Evolutionary conservation across 108 stramenopile genomes (phyloP), one percentile per base, ranked within the genome.

Genomic region (Aurantiochytrium sp.): DNA sequence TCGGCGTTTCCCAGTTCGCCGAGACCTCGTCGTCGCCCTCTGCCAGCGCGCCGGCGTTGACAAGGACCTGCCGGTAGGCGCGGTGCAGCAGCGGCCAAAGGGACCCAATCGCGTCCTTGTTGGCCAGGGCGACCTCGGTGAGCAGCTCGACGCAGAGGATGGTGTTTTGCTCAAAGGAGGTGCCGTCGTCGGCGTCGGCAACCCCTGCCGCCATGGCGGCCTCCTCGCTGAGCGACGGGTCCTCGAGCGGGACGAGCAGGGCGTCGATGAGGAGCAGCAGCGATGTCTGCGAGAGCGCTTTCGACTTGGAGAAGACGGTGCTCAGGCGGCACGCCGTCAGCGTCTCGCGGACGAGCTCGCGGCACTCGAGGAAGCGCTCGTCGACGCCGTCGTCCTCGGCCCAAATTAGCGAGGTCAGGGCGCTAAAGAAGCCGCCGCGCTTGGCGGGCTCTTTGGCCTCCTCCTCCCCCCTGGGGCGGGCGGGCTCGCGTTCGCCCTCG

Each of bases 381-480:
- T 81, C 73, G 6, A 81, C 24, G n/a, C 27, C 73, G 12, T 81
- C 73, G 19, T 81, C 73, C 30, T 81, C 73, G 45, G 73, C 8
- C 73, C 73, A 81, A 81, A 81, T 81, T 6, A 81, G 45, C 2
- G 73, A 81, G 45, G 73, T 81, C 36, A 81, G 45, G 17, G 73
- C 45, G 45, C 73, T 81, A 30, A 81, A 81, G 39, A 81, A 81
- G 27, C 73, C 73, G 30, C 73, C 73, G n/a, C 73, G 42, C 32
- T 34, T 65, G 27, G 59, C 10, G 1, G 59, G 8, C 10, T 34
- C 32, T 65, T 65, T 65, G 15, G n/a, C 59, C 34, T 65, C 34
- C 24, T 65, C 32, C 27, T 65, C 34, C 19, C 53, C 53, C 53
- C 19, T 54, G 53, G 53, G 12, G 12, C 53, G 53, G 53, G 53